These are phyloP conservation scores for Plenodomus tracheiphilus DNA, from an alignment of 2,329 filamentous ascomycete species.

Conservation along the genomic window DNA sequence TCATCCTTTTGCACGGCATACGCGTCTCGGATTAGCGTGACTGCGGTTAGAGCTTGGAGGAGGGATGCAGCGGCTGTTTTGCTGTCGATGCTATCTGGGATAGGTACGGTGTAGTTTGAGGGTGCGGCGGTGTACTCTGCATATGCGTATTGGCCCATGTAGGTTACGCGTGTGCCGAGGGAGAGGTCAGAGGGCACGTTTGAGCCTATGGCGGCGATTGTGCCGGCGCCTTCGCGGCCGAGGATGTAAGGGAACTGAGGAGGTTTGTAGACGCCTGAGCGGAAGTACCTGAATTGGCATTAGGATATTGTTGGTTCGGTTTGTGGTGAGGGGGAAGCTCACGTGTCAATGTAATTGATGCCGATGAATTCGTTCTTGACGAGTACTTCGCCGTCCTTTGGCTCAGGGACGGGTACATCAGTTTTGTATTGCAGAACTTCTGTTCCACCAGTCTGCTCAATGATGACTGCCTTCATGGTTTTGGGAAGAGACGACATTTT, in stretches of 20 bases:
- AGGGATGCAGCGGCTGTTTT: constrained; percentile 69
- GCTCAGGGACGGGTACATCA: constrained; percentile 70
- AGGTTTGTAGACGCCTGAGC: constrained; percentile 75
- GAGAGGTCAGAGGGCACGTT: constrained; percentile 59
- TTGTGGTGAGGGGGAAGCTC: constrained; percentile 10
- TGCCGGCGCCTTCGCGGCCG: constrained; percentile 78
- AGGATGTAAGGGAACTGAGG: constrained; percentile 72
- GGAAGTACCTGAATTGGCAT: constrained; percentile 68
- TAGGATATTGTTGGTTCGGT: background rate
- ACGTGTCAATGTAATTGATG: constrained; percentile 88
- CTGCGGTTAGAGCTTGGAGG: constrained; percentile 82
- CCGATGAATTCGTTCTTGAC: constrained; percentile 80
- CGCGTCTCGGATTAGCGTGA: constrained; percentile 77
- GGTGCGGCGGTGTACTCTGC: constrained; percentile 63
- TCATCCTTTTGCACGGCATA: constrained; percentile 72
- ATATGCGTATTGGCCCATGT: constrained; percentile 61
- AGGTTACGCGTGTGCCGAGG: constrained; percentile 72
- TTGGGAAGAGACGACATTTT: constrained; percentile 59
- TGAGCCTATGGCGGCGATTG: constrained; percentile 64
- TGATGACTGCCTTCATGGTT: constrained; percentile 73
- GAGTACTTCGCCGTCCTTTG: constrained; percentile 71
- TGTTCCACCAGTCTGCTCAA: constrained; percentile 71
- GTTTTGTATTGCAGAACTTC: constrained; percentile 73
- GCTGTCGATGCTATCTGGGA: constrained; percentile 65
- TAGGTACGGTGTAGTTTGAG: constrained; percentile 59